Evolutionary conservation across 495 filamentous ascomycete species (phyloP).

Genomic region (Hypoxylon fuscum): DNA sequence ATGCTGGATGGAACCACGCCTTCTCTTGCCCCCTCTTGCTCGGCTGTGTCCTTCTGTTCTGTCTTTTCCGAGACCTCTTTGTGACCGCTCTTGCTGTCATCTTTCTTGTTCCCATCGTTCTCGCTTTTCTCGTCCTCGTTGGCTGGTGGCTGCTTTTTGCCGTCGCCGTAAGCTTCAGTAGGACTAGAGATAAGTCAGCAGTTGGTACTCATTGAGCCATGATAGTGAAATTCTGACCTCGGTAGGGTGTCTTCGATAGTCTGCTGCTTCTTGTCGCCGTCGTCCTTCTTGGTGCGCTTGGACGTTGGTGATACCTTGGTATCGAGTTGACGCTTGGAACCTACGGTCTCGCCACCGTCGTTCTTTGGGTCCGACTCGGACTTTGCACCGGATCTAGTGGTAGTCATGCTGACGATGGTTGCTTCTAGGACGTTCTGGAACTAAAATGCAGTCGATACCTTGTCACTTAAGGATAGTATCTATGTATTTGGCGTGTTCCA

Average conservation of each 20-base stretch:
- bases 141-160: conserved; percentile 10
- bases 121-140: conserved; percentile 7
- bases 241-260: conserved; percentile 41
- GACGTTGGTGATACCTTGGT: conserved; percentile 22
- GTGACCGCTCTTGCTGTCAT: no score
- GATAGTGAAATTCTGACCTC: conserved; percentile 14
- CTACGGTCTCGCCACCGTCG: conserved; percentile 13
- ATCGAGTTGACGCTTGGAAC: conserved; percentile 39
- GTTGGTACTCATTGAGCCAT: not conserved
- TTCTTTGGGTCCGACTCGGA: conserved; percentile 18
- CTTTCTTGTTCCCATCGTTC: not conserved
- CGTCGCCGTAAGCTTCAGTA: conserved; percentile 36
- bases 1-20: conserved; percentile 71
- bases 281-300: conserved; percentile 39
- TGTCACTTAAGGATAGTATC: not conserved
- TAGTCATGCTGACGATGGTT: conserved; percentile 33
- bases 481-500: no score
- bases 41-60: conserved; percentile 22
- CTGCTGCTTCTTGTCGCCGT: conserved; percentile 34
- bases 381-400: conserved; percentile 46
- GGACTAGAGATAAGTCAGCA: conserved; percentile 29
- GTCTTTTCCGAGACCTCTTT: conserved; percentile 10
- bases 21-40: conserved; percentile 57
- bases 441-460: not conserved
- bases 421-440: not conserved